Conservation (phyloP, 306 rosid species). For the Datisca glomerata region DNA sequence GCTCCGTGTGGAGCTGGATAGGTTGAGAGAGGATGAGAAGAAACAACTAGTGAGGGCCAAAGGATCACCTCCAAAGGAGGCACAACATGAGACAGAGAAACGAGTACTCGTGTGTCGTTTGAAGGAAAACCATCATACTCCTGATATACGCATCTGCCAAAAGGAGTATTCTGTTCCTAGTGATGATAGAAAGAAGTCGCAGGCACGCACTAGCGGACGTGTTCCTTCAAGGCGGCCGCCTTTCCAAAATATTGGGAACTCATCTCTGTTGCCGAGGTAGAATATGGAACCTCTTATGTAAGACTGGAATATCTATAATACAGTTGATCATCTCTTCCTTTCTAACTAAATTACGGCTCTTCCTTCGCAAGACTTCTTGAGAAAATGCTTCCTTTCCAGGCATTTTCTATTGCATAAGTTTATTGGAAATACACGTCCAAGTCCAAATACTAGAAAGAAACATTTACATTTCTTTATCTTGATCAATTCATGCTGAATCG, state of each 20-base stretch:
- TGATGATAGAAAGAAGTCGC: constrained; percentile 28
- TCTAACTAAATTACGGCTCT: too few species aligned
- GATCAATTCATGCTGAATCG: too few species aligned
- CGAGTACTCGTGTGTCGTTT: constrained; percentile 52
- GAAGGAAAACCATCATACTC: constrained; percentile 37
- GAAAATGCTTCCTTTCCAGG: too few species aligned
- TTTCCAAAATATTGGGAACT: constrained; percentile 54
- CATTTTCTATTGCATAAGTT: too few species aligned
- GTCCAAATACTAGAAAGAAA: too few species aligned
- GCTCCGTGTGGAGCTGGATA: constrained; percentile 31
- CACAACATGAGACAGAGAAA: constrained; percentile 68
- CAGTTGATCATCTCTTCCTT: too few species aligned
- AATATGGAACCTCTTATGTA: constrained; percentile 16
- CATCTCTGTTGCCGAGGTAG: constrained; percentile 29
- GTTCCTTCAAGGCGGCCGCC: constrained; percentile 30
- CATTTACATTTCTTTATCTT: too few species aligned
- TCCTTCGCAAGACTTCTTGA: too few species aligned
- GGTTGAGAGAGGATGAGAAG: constrained; percentile 24
- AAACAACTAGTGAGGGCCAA: constrained; percentile 6
- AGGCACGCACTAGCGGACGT: constrained; percentile 9
- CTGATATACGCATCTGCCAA: constrained; percentile 22
- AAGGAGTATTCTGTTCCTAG: constrained; percentile 17
- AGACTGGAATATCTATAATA: too few species aligned
- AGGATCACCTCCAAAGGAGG: constrained; percentile 13
- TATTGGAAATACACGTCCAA: too few species aligned